These are phyloP conservation scores for Auricularia heimuer DNA, from an alignment of 768 basidiomycete genomes.

Conservation along the genomic window DNA sequence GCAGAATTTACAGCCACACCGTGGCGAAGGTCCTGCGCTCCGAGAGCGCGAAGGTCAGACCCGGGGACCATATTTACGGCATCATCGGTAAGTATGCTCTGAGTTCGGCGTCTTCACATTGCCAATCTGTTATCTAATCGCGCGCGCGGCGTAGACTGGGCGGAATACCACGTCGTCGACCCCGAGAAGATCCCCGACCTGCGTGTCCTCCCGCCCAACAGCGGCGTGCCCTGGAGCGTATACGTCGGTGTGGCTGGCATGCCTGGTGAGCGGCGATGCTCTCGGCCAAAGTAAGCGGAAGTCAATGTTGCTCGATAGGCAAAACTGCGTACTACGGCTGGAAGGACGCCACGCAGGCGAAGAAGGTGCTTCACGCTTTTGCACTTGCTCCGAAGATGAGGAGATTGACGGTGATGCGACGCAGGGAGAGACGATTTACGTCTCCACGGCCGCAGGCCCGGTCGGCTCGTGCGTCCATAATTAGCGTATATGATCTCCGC, in stretches of 20 bases:
- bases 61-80: constrained; percentile 35
- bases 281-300: too few relatives aligned
- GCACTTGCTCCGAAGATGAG: not conserved
- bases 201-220: constrained; percentile 29
- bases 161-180: constrained; percentile 28
- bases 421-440: constrained; percentile 41
- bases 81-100: constrained; percentile 11
- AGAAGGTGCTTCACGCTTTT: constrained; percentile 22
- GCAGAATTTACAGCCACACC: constrained; percentile 18
- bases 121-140: not conserved
- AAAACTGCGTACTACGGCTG: constrained; percentile 29
- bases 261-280: too few relatives aligned
- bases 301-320: too few relatives aligned
- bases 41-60: constrained; percentile 23
- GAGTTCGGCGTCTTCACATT: constrained; percentile 1
- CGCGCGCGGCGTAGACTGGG: constrained; percentile 21
- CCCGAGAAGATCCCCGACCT: constrained; percentile 10
- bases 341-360: constrained; percentile 30
- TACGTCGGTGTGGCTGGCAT: constrained; percentile 33
- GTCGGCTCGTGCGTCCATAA: constrained; percentile 47
- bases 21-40: constrained; percentile 37
- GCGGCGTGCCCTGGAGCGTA: constrained; percentile 37
- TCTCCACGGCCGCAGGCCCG: constrained; percentile 37
- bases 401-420: not conserved
- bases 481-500: too few relatives aligned